Evolutionary conservation across 352 stramenopile species (phyloP).

Genomic region (Saprolegnia diclina): DNA sequence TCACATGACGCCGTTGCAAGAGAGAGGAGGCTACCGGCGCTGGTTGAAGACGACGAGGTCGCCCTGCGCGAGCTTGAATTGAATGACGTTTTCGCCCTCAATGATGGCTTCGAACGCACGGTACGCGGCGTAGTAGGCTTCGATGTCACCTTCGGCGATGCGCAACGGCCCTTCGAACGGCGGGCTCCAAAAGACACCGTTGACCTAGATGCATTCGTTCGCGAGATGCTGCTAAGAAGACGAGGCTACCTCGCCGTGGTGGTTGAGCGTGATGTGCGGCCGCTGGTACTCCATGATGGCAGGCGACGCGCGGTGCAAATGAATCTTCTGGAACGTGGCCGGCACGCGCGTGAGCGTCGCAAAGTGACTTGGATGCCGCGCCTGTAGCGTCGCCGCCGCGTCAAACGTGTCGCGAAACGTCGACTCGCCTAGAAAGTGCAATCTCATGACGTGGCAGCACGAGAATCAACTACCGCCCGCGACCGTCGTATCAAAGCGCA

Average conservation of each 20-base stretch:
- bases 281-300: conserved; percentile 91
- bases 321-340: conserved; percentile 92
- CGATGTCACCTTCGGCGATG: conserved; percentile 65
- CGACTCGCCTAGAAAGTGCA: conserved; percentile 41
- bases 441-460: neutral
- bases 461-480: conserved; percentile 35
- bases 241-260: conserved; percentile 55
- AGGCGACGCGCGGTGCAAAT: conserved; percentile 80
- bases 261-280: conserved; percentile 89
- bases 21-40: conserved; percentile 35
- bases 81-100: conserved; percentile 60
- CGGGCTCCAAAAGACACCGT: conserved; percentile 90
- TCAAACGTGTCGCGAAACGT: conserved; percentile 84
- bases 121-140: conserved; percentile 79
- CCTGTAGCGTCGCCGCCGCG: conserved; percentile 60
- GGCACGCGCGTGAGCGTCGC: conserved; percentile 74
- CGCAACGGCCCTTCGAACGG: conserved; percentile 91
- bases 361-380: conserved; percentile 59
- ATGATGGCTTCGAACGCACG: conserved; percentile 73
- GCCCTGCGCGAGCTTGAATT: conserved; percentile 73
- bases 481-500: conserved; percentile 82
- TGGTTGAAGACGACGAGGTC: conserved; percentile 86
- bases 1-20: conserved; percentile 2
- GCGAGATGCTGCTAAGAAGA: neutral
- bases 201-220: conserved; percentile 40